Base-by-base conservation (phyloP, 1,139 yeast genomes). In the Saccharomyces hybrid region DNA sequence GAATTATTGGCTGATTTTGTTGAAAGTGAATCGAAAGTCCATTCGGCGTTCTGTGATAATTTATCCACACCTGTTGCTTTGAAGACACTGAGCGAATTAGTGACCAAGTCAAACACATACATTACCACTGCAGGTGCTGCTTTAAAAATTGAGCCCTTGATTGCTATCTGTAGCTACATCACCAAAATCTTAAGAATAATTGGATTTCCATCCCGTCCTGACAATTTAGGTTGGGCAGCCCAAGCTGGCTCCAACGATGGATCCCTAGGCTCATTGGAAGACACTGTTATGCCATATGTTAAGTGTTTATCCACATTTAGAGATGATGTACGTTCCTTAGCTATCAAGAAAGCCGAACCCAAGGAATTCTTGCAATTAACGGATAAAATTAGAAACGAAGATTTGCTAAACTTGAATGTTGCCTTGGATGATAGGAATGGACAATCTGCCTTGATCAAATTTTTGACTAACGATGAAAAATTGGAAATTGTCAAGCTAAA, bases 341-440 rank as follows among this genome's bases (percentile, higher is more conserved):
- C 97, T 4, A 89, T 88, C 61, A 63, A 75, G 13, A 83, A 84
- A 66, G 83, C 79, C 0, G 82, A 81, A 34, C 73, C 75, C 55
- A 53, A 71, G 51, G 82, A 79, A 52, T 78, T 89, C 56, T 76
- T 93, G 56, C 72, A 75, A 16, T 75, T 82, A 4, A 78, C 86
- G 53, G 93, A 86, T 66, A 68, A 68, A 13, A 66, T 86, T 7
- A 78, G 93, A 59, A 82, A 83, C 60, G 70, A 71, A 14, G 95
- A 87, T 50, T 74, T 93, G 62, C 74, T 89, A 56, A 78, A 81
- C 28, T 74, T 90, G 57, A 95, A 95, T 27, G 87, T 93, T 32
- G 83, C 95, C 0, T 75, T 93, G 52, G 98, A 93, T 70, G 99
- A 93, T 70, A 82, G 97, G 66, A 81, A 84, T 32, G 88, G 81